These are phyloP conservation scores for Viridothelium virens DNA, from an alignment of 495 filamentous ascomycete species.

Conservation along the genomic window DNA sequence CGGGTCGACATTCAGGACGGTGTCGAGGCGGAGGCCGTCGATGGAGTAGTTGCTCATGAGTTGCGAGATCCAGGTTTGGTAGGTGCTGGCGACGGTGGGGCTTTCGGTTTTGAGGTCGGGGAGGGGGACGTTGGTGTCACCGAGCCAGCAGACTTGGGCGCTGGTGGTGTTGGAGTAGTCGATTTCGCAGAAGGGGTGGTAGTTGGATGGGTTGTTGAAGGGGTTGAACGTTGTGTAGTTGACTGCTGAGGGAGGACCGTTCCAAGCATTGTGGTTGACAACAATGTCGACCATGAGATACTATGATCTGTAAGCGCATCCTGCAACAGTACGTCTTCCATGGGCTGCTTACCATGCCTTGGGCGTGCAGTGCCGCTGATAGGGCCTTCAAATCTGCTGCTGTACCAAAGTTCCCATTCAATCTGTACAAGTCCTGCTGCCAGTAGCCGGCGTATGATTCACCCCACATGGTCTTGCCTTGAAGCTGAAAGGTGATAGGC, in stretches of 20 bases:
- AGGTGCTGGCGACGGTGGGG: conserved; percentile 48
- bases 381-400: conserved; percentile 22
- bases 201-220: conserved; percentile 58
- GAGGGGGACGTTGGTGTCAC: conserved; percentile 53
- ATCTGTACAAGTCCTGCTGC: conserved; percentile 22
- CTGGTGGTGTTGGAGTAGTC: conserved; percentile 50
- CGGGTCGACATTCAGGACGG: conserved; percentile 59
- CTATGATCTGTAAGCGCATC: conserved; percentile 11
- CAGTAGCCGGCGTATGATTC: conserved; percentile 25
- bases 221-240: conserved; percentile 57
- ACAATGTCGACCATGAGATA: conserved; percentile 28
- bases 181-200: conserved; percentile 59
- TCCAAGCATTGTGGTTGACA: conserved; percentile 31
- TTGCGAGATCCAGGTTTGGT: conserved; percentile 55
- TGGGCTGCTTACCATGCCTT: conserved; percentile 45
- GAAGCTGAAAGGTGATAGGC: conserved; percentile 58
- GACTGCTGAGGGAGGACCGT: conserved; percentile 45
- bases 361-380: conserved; percentile 19
- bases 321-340: conserved; percentile 56
- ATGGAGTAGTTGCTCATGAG: conserved; percentile 64
- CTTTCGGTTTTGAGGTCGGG: conserved; percentile 61
- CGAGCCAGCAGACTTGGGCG: conserved; percentile 54
- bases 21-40: conserved; percentile 67
- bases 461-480: conserved; percentile 34
- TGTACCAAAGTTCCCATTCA: conserved; percentile 25